Evolutionary conservation across 345 rosid genomes (phyloP).

Genomic region (Gossypium bickii): DNA sequence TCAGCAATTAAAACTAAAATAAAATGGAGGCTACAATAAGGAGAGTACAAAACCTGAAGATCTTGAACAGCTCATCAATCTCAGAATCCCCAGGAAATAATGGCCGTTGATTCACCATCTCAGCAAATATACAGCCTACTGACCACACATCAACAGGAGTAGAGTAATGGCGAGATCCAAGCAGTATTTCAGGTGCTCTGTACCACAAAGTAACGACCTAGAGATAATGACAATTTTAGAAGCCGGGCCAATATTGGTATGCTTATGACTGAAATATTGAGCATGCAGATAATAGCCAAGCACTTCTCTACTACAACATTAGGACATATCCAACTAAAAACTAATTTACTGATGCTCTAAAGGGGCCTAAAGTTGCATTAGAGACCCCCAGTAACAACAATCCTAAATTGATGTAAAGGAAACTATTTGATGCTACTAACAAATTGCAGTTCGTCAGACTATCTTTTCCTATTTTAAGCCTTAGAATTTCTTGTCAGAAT

Average conservation of each 20-base stretch:
- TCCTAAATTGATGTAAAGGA: background rate
- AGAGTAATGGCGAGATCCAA: slow-evolving; percentile 94
- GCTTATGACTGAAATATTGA: background rate
- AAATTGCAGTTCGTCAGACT: background rate
- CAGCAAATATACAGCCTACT: slow-evolving; percentile 99
- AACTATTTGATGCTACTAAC: slow-evolving; percentile 4
- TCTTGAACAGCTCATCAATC: slow-evolving; percentile 92
- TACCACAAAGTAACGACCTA: slow-evolving; percentile 99
- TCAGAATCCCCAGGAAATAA: slow-evolving; percentile 98
- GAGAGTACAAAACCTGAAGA: slow-evolving; percentile 65
- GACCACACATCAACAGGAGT: slow-evolving; percentile 99
- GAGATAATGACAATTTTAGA: slow-evolving; percentile 12
- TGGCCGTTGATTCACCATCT: slow-evolving; percentile 94
- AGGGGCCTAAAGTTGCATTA: background rate
- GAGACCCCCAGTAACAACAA: background rate
- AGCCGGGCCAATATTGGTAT: background rate
- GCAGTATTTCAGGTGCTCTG: slow-evolving; percentile 96
- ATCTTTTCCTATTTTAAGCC: background rate
- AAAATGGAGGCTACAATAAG: slow-evolving; percentile 1
- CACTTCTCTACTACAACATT: background rate
- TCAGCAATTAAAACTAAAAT: background rate
- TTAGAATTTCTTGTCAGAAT: background rate
- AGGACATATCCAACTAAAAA: background rate
- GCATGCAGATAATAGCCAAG: background rate
- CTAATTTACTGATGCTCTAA: slow-evolving; percentile 2